phyloP scores from a whole-genome alignment of 371 early-diverging fungal species.

The Mucor circinelloides region DNA sequence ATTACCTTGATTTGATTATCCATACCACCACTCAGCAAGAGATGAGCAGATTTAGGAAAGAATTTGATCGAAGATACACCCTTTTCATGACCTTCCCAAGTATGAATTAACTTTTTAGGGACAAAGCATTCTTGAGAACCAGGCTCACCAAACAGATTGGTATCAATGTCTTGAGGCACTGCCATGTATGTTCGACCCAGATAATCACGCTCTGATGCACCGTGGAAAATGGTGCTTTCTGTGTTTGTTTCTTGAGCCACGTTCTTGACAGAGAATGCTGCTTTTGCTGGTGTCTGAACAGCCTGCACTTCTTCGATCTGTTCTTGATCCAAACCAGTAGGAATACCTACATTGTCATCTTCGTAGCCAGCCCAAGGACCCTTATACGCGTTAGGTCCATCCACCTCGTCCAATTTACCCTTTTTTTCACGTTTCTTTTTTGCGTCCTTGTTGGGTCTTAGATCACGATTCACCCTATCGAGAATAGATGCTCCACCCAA shows the following conservation, averaged over 20 bases:
- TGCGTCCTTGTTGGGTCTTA: constrained; percentile 52
- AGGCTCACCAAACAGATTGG: constrained; percentile 73
- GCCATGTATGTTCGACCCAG: constrained; percentile 95
- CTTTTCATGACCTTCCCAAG: constrained; percentile 92
- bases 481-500: constrained; percentile 56
- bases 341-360: constrained; percentile 69
- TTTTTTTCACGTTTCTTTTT: constrained; percentile 72
- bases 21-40: constrained; percentile 91
- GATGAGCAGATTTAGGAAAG: constrained; percentile 89
- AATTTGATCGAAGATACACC: constrained; percentile 91
- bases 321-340: constrained; percentile 65
- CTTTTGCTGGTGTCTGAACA: constrained; percentile 12
- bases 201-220: constrained; percentile 83
- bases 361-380: constrained; percentile 98
- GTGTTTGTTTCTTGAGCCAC: constrained; percentile 45
- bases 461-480: constrained; percentile 55
- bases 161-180: constrained; percentile 84
- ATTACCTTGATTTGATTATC: constrained; percentile 88
- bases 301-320: constrained; percentile 34
- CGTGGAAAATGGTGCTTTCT: constrained; percentile 80
- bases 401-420: constrained; percentile 77
- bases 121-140: constrained; percentile 82
- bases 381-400: constrained; percentile 80
- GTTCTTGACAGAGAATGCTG: constrained; percentile 33
- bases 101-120: constrained; percentile 86